phyloP scores from a whole-genome alignment of 1,139 yeast species.

The Hansenula anomala region DNA sequence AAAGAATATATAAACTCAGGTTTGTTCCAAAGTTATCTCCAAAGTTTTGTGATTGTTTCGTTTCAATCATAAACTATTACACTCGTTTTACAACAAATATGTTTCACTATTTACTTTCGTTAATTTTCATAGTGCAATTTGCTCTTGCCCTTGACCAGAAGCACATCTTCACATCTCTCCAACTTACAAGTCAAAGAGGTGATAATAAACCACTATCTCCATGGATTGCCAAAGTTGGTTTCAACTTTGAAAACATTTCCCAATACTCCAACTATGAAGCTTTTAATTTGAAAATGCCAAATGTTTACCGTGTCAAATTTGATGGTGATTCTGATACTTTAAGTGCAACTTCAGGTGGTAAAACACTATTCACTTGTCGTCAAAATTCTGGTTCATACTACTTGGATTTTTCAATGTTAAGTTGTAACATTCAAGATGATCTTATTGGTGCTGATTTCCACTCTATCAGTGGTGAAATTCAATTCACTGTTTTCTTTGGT shows the following conservation, averaged over 20 bases:
- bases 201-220: slow-evolving; percentile 24
- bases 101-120: slow-evolving; percentile 5
- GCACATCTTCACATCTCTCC: slow-evolving; percentile 17
- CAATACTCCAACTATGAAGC: slow-evolving; percentile 19
- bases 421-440: slow-evolving; percentile 23
- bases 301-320: slow-evolving; percentile 29
- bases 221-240: slow-evolving; percentile 28
- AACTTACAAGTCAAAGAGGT: slow-evolving; percentile 18
- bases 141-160: slow-evolving; percentile 16
- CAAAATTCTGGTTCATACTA: slow-evolving; percentile 28
- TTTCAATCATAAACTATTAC: not conserved
- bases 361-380: slow-evolving; percentile 24
- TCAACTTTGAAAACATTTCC: slow-evolving; percentile 16
- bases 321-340: slow-evolving; percentile 14
- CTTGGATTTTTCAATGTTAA: slow-evolving; percentile 21
- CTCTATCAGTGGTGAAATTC: slow-evolving; percentile 23
- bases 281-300: slow-evolving; percentile 23
- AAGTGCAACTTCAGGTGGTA: slow-evolving; percentile 20
- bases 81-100: not conserved
- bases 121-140: slow-evolving; percentile 6
- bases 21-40: no score
- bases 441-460: slow-evolving; percentile 17
- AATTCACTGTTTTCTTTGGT: slow-evolving; percentile 25
- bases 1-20: no score
- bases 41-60: not conserved